Base-by-base conservation (phyloP, 192 early-diverging fungal species). In the Coemansia sp. region DNA sequence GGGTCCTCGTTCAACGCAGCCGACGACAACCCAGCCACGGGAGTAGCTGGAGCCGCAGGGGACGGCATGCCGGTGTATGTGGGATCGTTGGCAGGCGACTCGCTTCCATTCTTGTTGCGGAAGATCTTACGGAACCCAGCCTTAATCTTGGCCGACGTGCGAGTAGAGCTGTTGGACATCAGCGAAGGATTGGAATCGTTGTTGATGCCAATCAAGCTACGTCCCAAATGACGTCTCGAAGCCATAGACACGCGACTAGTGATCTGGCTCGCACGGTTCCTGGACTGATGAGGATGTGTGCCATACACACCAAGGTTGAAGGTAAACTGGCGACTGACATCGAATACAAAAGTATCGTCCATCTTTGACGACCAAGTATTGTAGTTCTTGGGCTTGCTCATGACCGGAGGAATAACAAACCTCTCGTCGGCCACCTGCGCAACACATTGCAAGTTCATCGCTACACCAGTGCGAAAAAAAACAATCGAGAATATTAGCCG, bases 261-360 rank as follows among this genome's bases (percentile, higher is more conserved):
- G 13, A 65, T 32, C 2, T 28, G 18, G 43, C 17, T 28, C 22
- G 17, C 48, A 34, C 29, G 50, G 33, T 22, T 32, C 20, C 61
- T 44, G 50, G 14, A 45, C 9, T 40, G 60, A 47, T 35, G 44
- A 1, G 53, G 53, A 9, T 57, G 69, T 18, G 70, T 61, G 49
- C 62, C 70, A 10, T 68, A 68, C 1, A 75, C 65, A 9, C 56
- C 52, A 15, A 75, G 66, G 39, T 75, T 68, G 45, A 75, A 75
- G 0, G 72, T 68, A 33, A 67, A 75, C 53, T 59, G 66, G 13
- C 72, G 56, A 5, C 56, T 39, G 13, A 75, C 72, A 50, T 75
- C 72, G 40, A 75, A 75, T 36, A 68, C 72, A 56, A 75, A 76
- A 5, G 72, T 76, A 55, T 76, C 72, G 47, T 76, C 62, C 53